phyloP scores from a whole-genome alignment of 192 early-diverging fungal species.

The Coemansia aciculifera region DNA sequence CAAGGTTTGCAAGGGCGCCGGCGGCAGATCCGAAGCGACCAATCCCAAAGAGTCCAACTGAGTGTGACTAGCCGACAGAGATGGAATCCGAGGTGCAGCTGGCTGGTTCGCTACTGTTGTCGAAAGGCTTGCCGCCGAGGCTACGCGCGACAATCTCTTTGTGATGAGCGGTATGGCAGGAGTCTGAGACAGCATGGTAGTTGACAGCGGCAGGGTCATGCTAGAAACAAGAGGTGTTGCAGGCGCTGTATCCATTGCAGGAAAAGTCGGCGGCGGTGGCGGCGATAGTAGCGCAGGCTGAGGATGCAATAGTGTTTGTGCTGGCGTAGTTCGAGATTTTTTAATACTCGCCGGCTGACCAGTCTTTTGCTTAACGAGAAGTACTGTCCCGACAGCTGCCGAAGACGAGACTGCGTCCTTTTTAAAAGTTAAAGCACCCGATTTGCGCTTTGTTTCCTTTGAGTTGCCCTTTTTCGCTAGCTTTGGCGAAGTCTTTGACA shows the following conservation, averaged over 20 bases:
- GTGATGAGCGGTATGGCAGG: neutral
- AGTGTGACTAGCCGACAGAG: neutral
- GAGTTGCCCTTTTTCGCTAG: neutral
- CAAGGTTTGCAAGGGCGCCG: neutral
- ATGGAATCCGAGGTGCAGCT: neutral
- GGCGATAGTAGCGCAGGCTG: neutral
- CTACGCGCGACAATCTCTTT: neutral
- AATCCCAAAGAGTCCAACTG: neutral
- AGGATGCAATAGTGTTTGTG: neutral
- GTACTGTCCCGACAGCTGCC: neutral
- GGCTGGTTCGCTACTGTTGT: neutral
- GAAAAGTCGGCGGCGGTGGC: neutral
- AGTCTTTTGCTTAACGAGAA: neutral
- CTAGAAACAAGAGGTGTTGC: neutral
- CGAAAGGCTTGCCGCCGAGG: neutral
- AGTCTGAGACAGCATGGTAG: neutral
- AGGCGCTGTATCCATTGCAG: neutral
- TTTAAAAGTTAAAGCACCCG: neutral
- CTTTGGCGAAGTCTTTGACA: slow-evolving; percentile 26
- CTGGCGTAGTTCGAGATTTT: slow-evolving; percentile 2
- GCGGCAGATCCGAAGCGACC: neutral
- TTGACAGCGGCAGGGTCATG: neutral
- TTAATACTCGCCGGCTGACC: neutral
- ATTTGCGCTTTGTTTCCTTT: slow-evolving; percentile 21
- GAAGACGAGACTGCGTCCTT: slow-evolving; percentile 1